These are phyloP conservation scores for Penicillium sp. DNA, from an alignment of 2,329 filamentous ascomycete species.

Conservation along the genomic window DNA sequence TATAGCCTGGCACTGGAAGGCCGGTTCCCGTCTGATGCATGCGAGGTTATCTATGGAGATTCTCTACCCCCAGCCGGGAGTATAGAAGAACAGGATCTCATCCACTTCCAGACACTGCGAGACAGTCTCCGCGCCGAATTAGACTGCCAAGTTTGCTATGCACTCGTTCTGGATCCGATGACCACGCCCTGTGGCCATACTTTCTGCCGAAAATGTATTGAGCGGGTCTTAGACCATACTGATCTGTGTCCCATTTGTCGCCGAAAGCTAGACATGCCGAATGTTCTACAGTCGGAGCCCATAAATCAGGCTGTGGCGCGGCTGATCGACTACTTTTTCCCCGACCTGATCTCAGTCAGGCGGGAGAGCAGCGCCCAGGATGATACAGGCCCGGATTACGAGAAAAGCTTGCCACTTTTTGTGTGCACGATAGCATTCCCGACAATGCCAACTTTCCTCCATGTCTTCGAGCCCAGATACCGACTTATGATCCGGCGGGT, in stretches of 20 bases:
- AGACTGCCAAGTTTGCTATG: conserved; percentile 87
- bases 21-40: conserved; percentile 53
- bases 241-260: conserved; percentile 79
- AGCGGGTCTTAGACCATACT: conserved; percentile 73
- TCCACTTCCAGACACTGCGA: conserved; percentile 55
- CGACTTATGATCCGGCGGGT: conserved; percentile 82
- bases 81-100: conserved; percentile 2
- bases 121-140: conserved; percentile 66
- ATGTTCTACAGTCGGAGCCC: conserved; percentile 50
- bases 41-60: conserved; percentile 53
- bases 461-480: conserved; percentile 91
- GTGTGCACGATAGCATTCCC: conserved; percentile 81
- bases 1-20: conserved; percentile 65
- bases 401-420: conserved; percentile 69
- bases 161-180: conserved; percentile 73
- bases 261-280: conserved; percentile 56
- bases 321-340: conserved; percentile 68
- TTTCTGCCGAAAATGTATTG: conserved; percentile 77
- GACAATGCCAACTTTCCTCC: conserved; percentile 77
- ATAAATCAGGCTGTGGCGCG: conserved; percentile 63
- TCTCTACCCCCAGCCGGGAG: conserved; percentile 23
- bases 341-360: conserved; percentile 61
- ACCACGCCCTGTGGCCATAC: conserved; percentile 88
- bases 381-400: conserved; percentile 51
- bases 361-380: conserved; percentile 58